These are phyloP conservation scores for Calonectria ilicicola DNA, from an alignment of 2,329 filamentous ascomycete species.

Conservation along the genomic window DNA sequence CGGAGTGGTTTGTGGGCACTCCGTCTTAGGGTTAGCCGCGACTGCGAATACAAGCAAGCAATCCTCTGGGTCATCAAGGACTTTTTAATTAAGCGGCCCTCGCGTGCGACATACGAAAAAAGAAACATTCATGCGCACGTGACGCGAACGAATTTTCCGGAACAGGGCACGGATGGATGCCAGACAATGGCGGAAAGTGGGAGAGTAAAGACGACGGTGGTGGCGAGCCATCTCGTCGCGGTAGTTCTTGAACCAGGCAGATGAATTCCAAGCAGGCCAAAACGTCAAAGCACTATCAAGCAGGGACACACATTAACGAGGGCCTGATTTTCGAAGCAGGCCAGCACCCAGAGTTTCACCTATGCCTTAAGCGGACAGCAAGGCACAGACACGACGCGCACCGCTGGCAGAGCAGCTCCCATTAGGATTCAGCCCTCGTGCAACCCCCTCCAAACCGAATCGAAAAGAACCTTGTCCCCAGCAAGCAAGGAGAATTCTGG, in stretches of 20 bases:
- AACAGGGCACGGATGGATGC: slow-evolving; percentile 6
- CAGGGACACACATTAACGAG: not conserved
- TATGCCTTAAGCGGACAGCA: not conserved
- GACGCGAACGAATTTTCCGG: slow-evolving; percentile 1
- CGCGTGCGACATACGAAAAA: not conserved
- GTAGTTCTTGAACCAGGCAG: not conserved
- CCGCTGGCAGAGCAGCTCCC: not conserved
- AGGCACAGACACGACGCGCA: slow-evolving; percentile 17
- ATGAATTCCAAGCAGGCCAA: slow-evolving; percentile 1
- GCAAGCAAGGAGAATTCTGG: slow-evolving; percentile 25
- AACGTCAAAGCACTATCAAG: not conserved
- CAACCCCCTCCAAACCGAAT: slow-evolving; percentile 21
- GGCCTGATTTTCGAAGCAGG: not conserved
- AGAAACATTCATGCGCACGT: slow-evolving; percentile 8
- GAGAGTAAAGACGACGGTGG: not conserved
- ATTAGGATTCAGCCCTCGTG: slow-evolving; percentile 52
- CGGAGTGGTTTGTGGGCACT: not conserved
- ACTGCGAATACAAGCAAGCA: not conserved
- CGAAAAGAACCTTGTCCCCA: slow-evolving; percentile 25
- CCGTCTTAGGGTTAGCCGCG: not conserved
- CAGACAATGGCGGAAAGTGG: not conserved
- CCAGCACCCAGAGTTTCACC: not conserved
- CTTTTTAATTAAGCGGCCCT: not conserved
- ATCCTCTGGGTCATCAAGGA: not conserved
- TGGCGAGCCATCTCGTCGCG: not conserved